Evolutionary conservation across 805 yeast genomes (phyloP).

Genomic region (Ogataea neopini): DNA sequence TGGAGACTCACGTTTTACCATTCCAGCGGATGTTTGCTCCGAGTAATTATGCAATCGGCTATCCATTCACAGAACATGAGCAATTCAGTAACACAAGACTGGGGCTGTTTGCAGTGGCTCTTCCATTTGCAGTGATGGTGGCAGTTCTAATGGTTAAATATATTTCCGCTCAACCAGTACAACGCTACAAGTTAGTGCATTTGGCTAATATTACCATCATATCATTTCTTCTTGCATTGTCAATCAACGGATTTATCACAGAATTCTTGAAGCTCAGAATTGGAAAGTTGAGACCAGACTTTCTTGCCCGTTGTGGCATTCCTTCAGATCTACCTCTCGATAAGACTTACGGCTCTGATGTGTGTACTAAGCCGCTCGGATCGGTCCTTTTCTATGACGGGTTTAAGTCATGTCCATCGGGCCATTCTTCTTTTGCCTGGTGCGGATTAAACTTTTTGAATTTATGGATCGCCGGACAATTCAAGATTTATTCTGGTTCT

Average conservation of each 20-base stretch:
- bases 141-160: slow-evolving; percentile 22
- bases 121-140: slow-evolving; percentile 37
- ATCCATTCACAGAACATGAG: slow-evolving; percentile 48
- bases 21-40: slow-evolving; percentile 47
- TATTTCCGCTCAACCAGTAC: slow-evolving; percentile 7
- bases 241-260: slow-evolving; percentile 56
- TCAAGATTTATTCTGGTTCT: slow-evolving; percentile 34
- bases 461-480: slow-evolving; percentile 65
- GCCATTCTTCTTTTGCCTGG: slow-evolving; percentile 71
- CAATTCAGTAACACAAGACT: slow-evolving; percentile 33
- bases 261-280: slow-evolving; percentile 75
- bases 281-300: slow-evolving; percentile 89
- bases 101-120: slow-evolving; percentile 38
- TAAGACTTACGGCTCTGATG: slow-evolving; percentile 32
- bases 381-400: slow-evolving; percentile 51
- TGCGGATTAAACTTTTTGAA: slow-evolving; percentile 64
- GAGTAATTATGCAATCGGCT: slow-evolving; percentile 44
- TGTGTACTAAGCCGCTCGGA: slow-evolving; percentile 39
- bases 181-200: slow-evolving; percentile 33
- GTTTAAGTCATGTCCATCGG: slow-evolving; percentile 77
- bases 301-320: slow-evolving; percentile 70
- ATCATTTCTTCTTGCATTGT: slow-evolving; percentile 41
- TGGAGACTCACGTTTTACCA: slow-evolving; percentile 37
- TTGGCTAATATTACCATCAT: slow-evolving; percentile 41
- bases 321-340: slow-evolving; percentile 38